A percentile compares a stretch with the other conserved stretches of the same genome.
Evolutionary conservation across 2,329 filamentous ascomycete species (phyloP).

Genomic region (Fusarium palustre): DNA sequence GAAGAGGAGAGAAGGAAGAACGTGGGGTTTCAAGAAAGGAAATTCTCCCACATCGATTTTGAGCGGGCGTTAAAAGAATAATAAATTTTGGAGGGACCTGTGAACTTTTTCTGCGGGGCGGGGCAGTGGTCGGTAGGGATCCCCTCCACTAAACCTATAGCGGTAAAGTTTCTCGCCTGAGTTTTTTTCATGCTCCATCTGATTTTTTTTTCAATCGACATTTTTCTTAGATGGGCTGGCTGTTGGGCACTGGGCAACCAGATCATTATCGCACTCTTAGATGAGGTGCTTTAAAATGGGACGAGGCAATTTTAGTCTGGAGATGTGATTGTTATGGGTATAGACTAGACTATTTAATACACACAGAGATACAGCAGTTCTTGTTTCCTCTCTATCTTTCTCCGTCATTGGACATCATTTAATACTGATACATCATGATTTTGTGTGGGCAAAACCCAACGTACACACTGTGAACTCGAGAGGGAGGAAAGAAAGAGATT

Average conservation of each 20-base stretch:
- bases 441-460: conserved; percentile 13
- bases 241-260: conserved; percentile 25
- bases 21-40: conserved; percentile 55
- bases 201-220: conserved; percentile 23
- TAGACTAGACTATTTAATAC: background rate
- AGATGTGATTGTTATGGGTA: conserved; percentile 12
- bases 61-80: conserved; percentile 44
- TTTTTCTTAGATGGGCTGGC: background rate
- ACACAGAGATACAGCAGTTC: background rate
- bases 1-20: conserved; percentile 46
- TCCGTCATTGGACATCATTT: background rate
- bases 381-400: background rate
- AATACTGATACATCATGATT: background rate
- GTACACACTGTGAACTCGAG: conserved; percentile 17
- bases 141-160: conserved; percentile 44
- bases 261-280: conserved; percentile 14
- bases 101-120: conserved; percentile 51
- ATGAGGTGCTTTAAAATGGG: conserved; percentile 36
- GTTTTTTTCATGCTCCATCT: conserved; percentile 46
- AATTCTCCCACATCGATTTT: conserved; percentile 53
- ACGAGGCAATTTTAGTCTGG: conserved; percentile 36
- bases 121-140: conserved; percentile 43
- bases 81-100: conserved; percentile 50
- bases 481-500: conserved; percentile 9
- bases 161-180: conserved; percentile 45